Evolutionary conservation across 768 basidiomycete species (phyloP), one percentile per base, ranked within the genome.

Genomic region (Auriculariales sp.): DNA sequence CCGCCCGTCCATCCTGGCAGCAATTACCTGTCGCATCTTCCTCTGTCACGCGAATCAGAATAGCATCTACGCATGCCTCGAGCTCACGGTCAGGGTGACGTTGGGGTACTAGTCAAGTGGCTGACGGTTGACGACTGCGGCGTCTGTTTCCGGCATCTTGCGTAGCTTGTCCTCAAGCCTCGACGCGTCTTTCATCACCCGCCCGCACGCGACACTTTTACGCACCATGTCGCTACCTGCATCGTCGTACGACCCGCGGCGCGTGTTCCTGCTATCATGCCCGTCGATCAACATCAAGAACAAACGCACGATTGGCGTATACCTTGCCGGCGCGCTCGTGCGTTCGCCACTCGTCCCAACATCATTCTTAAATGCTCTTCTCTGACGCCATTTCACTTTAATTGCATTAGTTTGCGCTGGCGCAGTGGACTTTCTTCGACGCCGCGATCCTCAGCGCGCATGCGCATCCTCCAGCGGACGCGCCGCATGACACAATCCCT

Each of bases 391-490:
- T 7, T 5, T 27, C 11, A 25, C 29, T 31, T 29, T n/a, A 35
- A 25, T 30, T 30, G 14, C 24, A 29, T 31, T 60, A 93, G 93
- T 98, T 97, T 64, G 88, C 92, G 1, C 68, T 97, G 17, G 93
- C 90, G 27, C 89, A 88, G 64, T 98, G 94, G 91, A 75, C 84
- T 3, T 92, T 99, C 66, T 70, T 97, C 50, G 94, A 98, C 58
- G 94, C 95, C 12, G 81, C 83, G 22, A 81, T 97, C 49, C 73
- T 91, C 33, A 95, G 92, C 9, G 79, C 85, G 3, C 88, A 94
- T 58, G 88, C 90, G 0, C 78, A 76, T 49, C 67, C 86, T 1
- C 85, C 88, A 3, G 76, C 76, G 54, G 81, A 77, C 32, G 73
- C 80, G 3, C 83, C 83, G 2, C 73, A 82, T 56, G 71, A 79